A percentile compares a stretch with the other conserved stretches of the same genome.
Conservation (phyloP, 768 basidiomycete genomes). For the Kwoniella dejecticola region DNA sequence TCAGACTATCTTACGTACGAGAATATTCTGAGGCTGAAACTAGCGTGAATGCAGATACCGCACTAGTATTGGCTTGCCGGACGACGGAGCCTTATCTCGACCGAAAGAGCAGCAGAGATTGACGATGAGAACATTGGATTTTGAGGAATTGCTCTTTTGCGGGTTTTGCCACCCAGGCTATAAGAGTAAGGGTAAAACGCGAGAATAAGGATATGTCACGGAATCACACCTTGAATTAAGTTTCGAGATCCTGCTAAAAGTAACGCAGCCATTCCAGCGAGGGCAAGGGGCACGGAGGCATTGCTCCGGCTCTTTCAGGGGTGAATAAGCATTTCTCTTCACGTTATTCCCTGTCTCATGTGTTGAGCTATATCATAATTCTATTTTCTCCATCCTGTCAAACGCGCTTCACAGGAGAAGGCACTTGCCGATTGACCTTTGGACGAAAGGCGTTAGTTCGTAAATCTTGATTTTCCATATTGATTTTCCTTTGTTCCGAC, state of each 20-base stretch:
- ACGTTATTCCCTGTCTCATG: neutral
- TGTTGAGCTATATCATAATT: neutral
- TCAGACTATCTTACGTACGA: no score
- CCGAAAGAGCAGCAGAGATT: no score
- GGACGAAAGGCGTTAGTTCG: constrained; percentile 10
- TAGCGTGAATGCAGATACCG: no score
- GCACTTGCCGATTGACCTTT: neutral
- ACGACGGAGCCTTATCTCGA: no score
- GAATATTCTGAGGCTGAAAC: no score
- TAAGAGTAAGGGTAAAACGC: constrained; percentile 14
- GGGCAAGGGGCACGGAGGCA: neutral
- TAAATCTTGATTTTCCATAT: constrained; percentile 9
- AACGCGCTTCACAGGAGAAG: neutral
- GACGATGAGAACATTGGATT: constrained; percentile 1
- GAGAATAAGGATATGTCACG: constrained; percentile 11
- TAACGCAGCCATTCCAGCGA: neutral
- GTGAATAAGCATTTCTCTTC: neutral
- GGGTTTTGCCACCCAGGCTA: neutral
- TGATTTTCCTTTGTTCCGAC: neutral
- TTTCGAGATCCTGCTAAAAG: no score
- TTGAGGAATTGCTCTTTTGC: neutral
- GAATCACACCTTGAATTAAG: neutral
- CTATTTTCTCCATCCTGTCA: neutral
- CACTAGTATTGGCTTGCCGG: no score
- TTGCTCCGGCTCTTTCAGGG: neutral